Base-by-base conservation (phyloP, 2,329 filamentous ascomycete species). In the Colletotrichum theobromicola region DNA sequence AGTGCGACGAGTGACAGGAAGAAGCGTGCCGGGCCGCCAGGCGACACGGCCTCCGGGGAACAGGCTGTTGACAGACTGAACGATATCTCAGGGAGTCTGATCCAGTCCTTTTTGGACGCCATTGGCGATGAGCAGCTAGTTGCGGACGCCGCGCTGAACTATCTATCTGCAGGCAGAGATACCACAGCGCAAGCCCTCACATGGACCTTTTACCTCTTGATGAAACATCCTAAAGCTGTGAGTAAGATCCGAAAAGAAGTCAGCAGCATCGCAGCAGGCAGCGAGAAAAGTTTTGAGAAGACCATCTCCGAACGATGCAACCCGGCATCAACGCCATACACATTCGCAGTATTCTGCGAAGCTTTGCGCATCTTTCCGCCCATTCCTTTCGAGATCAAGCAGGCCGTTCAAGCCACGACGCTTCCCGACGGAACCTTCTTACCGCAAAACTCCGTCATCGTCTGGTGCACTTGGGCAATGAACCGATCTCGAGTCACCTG, bases 391-490 rank as follows among this genome's bases (percentile, higher is more conserved):
- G 92, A 93, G 79, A 89, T 93, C 77, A 92, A 91, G 79, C 90
- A 93, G 81, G 87, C 87, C 74, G 86, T 87, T 28, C 80, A 84
- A 67, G 80, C 85, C 21, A 88, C 87, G 4, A 88, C 87, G 0
- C 85, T 93, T 3, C 91, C 91, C 0, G 91, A 93, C 77, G 90
- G 90, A 5, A 93, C 91, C 0, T 87, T 85, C 61, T 84, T 93
- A 5, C 90, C 90, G 1, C 79, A 82, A 32, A 80, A 84, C 15
- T 85, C 90, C 0, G 85, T 93, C 28, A 83, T 93, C 4, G 83
- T 93, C 4, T 93, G 91, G 91, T 92, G 89, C 75, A 84, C 90
- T 4, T 93, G 91, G 90, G 89, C 92, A 1, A 90, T 93, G 86
- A 91, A 91, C 76, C 85, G 91, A 13, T 92, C 91, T 1, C 81